Conservation (phyloP, 2,329 filamentous ascomycete genomes). For the Fragosphaeria purpurea region DNA sequence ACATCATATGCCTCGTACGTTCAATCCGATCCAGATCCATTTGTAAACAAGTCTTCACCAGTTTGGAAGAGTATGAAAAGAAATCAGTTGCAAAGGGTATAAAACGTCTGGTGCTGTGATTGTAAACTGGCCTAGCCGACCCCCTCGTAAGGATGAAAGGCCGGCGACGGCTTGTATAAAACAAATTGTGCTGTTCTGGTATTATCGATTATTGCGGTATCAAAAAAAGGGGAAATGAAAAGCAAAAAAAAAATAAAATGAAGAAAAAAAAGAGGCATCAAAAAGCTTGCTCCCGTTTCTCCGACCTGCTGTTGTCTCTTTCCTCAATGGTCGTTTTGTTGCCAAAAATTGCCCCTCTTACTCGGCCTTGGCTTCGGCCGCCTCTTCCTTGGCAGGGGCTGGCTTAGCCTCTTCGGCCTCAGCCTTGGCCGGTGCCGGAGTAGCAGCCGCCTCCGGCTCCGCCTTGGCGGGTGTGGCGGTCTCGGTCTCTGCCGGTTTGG, state of each 20-base stretch:
- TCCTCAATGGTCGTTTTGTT: too few relatives aligned
- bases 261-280: not conserved
- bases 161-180: too few relatives aligned
- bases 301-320: too few relatives aligned
- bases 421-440: not conserved
- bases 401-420: not conserved
- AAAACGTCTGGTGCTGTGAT: too few relatives aligned
- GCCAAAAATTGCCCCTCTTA: not conserved
- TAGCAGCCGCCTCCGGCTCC: not conserved
- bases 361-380: not conserved
- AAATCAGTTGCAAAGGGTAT: too few relatives aligned
- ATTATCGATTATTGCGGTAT: not conserved
- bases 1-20: too few relatives aligned
- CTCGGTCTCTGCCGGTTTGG: not conserved
- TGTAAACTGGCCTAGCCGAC: too few relatives aligned
- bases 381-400: not conserved
- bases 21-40: too few relatives aligned
- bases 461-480: not conserved
- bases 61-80: too few relatives aligned
- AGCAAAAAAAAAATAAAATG: not conserved
- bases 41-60: too few relatives aligned
- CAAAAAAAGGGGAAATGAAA: not conserved
- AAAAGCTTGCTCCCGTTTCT: conserved; percentile 2
- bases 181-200: too few relatives aligned
- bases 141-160: too few relatives aligned